phyloP scores from a whole-genome alignment of 768 basidiomycete species.

The Lactifluus pinguis region DNA sequence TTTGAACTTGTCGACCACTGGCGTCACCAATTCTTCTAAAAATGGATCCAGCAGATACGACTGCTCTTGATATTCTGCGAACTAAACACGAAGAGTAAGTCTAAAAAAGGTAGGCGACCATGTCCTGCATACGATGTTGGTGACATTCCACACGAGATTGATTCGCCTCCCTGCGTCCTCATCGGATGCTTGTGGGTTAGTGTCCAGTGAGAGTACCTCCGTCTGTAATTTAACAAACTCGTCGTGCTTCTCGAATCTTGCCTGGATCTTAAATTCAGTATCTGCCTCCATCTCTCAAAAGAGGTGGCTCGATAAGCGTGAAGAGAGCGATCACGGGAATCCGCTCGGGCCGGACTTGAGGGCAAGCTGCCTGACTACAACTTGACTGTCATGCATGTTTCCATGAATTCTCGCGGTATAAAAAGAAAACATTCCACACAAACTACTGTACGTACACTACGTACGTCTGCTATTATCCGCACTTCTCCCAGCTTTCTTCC shows the following conservation, averaged over 20 bases:
- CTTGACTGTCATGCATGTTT: not conserved
- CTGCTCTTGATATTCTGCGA: conserved; percentile 88
- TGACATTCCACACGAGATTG: conserved; percentile 6
- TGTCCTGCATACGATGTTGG: conserved; percentile 1
- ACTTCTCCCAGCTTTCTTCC: not conserved
- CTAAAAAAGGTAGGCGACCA: not conserved
- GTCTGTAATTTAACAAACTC: conserved; percentile 49
- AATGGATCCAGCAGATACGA: conserved; percentile 87
- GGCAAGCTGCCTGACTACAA: no score
- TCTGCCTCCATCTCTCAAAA: conserved; percentile 27
- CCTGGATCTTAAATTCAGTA: conserved; percentile 36
- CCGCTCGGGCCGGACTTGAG: no score
- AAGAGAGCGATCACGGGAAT: no score
- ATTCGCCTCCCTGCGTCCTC: conserved; percentile 11
- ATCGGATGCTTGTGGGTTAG: conserved; percentile 30
- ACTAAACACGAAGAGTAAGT: conserved; percentile 34
- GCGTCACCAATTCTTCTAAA: conserved; percentile 68
- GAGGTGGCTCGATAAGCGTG: not conserved
- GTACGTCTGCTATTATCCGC: not conserved
- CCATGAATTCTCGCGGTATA: not conserved
- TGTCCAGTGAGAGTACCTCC: conserved; percentile 39
- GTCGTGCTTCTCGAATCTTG: conserved; percentile 48
- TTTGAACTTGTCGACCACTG: conserved; percentile 60
- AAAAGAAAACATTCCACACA: conserved; percentile 7
- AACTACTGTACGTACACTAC: not conserved